Base-by-base conservation (phyloP, 257 asterid species). In the Solanum ahanhuiri region DNA sequence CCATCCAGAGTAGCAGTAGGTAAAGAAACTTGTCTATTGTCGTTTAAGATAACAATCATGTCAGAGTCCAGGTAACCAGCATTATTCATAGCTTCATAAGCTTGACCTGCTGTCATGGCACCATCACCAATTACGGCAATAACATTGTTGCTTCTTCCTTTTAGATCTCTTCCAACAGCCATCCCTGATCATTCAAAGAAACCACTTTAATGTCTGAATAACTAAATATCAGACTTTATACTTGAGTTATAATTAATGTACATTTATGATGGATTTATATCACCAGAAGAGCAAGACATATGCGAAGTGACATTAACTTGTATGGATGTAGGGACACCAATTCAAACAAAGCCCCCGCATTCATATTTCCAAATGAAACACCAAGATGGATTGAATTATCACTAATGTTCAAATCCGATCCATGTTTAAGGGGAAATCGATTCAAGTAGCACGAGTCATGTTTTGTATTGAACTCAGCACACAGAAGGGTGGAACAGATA, bases 61-160 rank as follows among this genome's bases (percentile, higher is more conserved):
- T 96, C 99, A 1, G 99, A 95, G 86, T 96, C 99, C 9, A 96
- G 90, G 92, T 95, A 96, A 39, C 99, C 99, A 12, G 98, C 99
- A 45, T 96, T 96, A 88, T 96, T 95, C 99, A 96, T 95, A 34
- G 99, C 99, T 90, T 96, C 99, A 86, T 96, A 96, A 2, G 98
- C 99, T 87, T 96, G 98, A 14, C 99, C 99, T 5, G 98, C 99
- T 31, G 99, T 96, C 99, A 96, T 96, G 14, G 99, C 97, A 82
- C 99, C 99, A 28, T 96, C 99, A 10, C 99, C 99, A 58, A 96
- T 96, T 58, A 95, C 98, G 18, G 98, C 96, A 83, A 96, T 91
- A 3, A 96, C 98, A 35, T 90, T 45, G 89, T 95, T 96, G 28
- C 87, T 95, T 87, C 93, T 89, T 28, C 98, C 98, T 88, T 95